Conservation (phyloP, 352 stramenopile species). For the Phytophthora agathidicida region DNA sequence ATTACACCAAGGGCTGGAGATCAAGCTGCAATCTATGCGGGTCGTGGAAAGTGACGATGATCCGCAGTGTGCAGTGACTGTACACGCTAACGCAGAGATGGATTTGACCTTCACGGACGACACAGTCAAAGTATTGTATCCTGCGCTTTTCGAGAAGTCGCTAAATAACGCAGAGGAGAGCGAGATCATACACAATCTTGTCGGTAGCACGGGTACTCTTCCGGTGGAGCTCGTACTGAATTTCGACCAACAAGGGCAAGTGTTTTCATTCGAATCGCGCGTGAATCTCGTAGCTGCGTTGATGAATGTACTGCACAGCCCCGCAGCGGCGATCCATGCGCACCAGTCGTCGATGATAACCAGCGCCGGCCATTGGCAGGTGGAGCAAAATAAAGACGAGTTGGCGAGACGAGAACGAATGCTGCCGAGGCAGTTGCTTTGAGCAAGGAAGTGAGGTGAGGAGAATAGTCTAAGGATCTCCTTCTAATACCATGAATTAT, state of each 20-base stretch:
- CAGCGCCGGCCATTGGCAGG: conserved; percentile 42
- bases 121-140: conserved; percentile 52
- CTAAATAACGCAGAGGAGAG: conserved; percentile 11
- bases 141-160: conserved; percentile 41
- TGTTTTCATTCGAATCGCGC: conserved; percentile 76
- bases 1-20: conserved; percentile 42
- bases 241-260: conserved; percentile 72
- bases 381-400: conserved; percentile 17
- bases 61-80: conserved; percentile 31
- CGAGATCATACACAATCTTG: conserved; percentile 23
- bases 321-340: conserved; percentile 36
- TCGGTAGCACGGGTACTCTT: conserved; percentile 27
- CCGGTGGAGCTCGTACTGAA: conserved; percentile 62
- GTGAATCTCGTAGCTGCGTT: conserved; percentile 49
- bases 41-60: conserved; percentile 44
- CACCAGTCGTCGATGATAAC: conserved; percentile 42
- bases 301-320: conserved; percentile 38
- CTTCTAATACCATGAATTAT: too few relatives aligned
- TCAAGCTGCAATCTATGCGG: conserved; percentile 31
- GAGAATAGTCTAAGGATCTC: too few relatives aligned
- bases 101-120: conserved; percentile 38
- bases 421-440: conserved; percentile 31
- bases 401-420: conserved; percentile 6
- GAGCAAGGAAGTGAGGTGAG: too few relatives aligned
- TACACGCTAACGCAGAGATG: conserved; percentile 44